Percentiles rank a stretch among this genome's conserved stretches.
These are phyloP conservation scores for Naganishia friedmannii DNA, from an alignment of 768 basidiomycete genomes.

Conservation along the genomic window DNA sequence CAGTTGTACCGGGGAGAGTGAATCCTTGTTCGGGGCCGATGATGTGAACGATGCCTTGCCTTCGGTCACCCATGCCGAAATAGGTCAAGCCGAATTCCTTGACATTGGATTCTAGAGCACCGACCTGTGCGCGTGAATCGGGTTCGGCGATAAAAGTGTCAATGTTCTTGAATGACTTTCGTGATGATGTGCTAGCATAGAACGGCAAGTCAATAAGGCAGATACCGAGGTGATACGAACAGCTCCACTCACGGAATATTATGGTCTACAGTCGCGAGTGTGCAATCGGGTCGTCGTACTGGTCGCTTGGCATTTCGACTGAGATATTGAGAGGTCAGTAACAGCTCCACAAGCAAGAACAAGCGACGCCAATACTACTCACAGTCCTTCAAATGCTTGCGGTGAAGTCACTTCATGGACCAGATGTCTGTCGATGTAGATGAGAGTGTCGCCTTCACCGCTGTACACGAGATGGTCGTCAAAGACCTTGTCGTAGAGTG, in stretches of 20 bases:
- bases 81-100: constrained; percentile 88
- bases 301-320: constrained; percentile 65
- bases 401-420: constrained; percentile 94
- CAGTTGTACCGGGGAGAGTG: constrained; percentile 60
- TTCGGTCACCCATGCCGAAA: constrained; percentile 82
- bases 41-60: constrained; percentile 84
- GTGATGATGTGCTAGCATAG: constrained; percentile 62
- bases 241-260: constrained; percentile 68
- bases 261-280: constrained; percentile 83
- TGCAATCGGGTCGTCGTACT: constrained; percentile 82
- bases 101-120: constrained; percentile 81
- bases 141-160: constrained; percentile 74
- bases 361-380: constrained; percentile 43
- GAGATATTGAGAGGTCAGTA: constrained; percentile 31
- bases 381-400: constrained; percentile 86
- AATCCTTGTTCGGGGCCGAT: constrained; percentile 94
- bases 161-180: constrained; percentile 71
- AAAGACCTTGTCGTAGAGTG: constrained; percentile 97
- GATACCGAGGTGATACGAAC: background rate
- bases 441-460: constrained; percentile 52
- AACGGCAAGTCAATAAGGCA: background rate
- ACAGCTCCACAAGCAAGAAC: constrained; percentile 7
- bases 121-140: constrained; percentile 78
- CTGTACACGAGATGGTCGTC: constrained; percentile 87
- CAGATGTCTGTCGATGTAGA: constrained; percentile 59